Conservation (phyloP, 345 rosid genomes). For the Brassica napus region DNA sequence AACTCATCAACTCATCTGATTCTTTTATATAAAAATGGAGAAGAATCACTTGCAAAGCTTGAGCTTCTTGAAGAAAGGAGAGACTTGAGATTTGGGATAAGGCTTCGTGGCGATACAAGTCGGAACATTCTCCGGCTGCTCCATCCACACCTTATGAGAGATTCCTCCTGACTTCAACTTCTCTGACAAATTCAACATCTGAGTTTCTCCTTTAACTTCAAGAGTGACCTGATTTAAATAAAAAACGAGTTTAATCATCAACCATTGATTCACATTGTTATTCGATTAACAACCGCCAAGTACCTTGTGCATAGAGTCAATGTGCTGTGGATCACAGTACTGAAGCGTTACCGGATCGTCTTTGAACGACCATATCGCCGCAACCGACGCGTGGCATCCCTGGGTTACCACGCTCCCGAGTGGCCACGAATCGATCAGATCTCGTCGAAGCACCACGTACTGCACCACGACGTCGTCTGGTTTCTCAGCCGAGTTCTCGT, state of each 20-base stretch:
- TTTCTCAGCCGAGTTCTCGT: constrained; percentile 30
- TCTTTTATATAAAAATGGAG: not conserved
- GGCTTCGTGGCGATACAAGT: constrained; percentile 90
- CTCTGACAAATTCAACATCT: constrained; percentile 71
- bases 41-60: constrained; percentile 72
- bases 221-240: constrained; percentile 61
- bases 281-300: not conserved
- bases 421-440: constrained; percentile 91
- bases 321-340: constrained; percentile 69
- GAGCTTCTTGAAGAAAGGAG: constrained; percentile 66
- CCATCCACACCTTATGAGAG: constrained; percentile 80
- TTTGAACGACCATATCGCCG: constrained; percentile 72
- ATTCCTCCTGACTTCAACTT: constrained; percentile 66
- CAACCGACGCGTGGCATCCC: constrained; percentile 92
- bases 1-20: not conserved
- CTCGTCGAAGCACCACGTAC: constrained; percentile 82
- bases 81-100: constrained; percentile 58
- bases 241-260: not conserved
- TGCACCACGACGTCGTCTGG: constrained; percentile 63
- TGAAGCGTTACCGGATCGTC: constrained; percentile 61
- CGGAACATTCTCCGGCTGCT: constrained; percentile 88
- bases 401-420: constrained; percentile 91
- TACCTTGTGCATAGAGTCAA: constrained; percentile 90
- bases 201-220: constrained; percentile 91
- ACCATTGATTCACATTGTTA: not conserved